Conservation (phyloP, 1,284 basidiomycete genomes). For the Ustilago hordei region DNA sequence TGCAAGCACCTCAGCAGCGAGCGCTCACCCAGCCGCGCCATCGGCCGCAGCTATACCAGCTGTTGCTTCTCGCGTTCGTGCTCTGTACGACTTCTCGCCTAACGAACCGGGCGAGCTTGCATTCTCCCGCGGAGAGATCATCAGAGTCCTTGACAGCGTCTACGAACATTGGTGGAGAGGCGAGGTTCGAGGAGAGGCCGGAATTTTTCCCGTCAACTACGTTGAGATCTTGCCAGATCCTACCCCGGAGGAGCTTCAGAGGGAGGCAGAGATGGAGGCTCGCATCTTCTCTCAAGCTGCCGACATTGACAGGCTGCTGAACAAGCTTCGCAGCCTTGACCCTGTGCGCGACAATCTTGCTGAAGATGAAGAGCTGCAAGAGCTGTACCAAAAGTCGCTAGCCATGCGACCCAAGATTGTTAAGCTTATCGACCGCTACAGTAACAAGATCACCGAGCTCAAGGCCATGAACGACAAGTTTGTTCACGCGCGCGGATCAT, state of each 20-base stretch:
- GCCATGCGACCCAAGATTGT: constrained; percentile 91
- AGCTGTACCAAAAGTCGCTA: constrained; percentile 90
- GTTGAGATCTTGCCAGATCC: constrained; percentile 92
- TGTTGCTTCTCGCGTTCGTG: constrained; percentile 76
- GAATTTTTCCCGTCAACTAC: constrained; percentile 98
- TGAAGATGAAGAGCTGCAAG: constrained; percentile 90
- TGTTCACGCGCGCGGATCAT: constrained; percentile 82
- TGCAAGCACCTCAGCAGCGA: neutral
- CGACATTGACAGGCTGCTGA: constrained; percentile 87
- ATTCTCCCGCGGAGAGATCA: constrained; percentile 92
- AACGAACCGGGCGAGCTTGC: constrained; percentile 90
- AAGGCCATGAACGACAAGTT: constrained; percentile 91
- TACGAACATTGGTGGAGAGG: constrained; percentile 99
- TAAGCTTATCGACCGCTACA: constrained; percentile 94
- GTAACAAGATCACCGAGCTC: constrained; percentile 74
- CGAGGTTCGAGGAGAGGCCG: constrained; percentile 88
- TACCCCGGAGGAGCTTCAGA: constrained; percentile 80
- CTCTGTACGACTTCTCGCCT: constrained; percentile 89
- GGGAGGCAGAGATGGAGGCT: constrained; percentile 89
- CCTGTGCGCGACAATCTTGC: constrained; percentile 83
- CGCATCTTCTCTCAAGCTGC: constrained; percentile 84
- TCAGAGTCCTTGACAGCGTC: constrained; percentile 93
- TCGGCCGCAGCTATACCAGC: constrained; percentile 21
- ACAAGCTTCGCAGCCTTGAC: constrained; percentile 82
- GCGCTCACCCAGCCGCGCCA: constrained; percentile 1